A percentile compares a stretch with the other conserved stretches of the same genome.
These are phyloP conservation scores for Trichoderma gracile DNA, from an alignment of 2,329 filamentous ascomycete genomes.

Conservation along the genomic window DNA sequence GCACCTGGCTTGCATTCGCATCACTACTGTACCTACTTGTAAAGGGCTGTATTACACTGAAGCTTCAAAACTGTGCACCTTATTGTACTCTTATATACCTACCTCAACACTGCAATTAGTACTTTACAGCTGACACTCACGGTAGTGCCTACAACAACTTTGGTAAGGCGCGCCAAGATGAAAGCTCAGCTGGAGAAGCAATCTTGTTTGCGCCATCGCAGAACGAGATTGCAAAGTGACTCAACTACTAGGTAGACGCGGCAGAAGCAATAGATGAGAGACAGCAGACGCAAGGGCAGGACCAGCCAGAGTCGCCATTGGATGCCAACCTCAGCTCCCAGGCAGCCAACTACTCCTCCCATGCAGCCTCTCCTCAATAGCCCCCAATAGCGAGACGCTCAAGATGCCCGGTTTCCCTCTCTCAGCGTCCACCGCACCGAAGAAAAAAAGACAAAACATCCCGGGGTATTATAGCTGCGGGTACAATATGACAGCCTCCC, in stretches of 20 bases:
- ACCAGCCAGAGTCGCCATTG: neutral
- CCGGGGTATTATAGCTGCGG: slow-evolving; percentile 7
- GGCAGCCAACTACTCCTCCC: neutral
- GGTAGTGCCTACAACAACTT: too few relatives aligned
- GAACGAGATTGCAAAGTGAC: slow-evolving; percentile 5
- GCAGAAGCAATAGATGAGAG: slow-evolving; percentile 5
- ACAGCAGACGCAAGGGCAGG: slow-evolving; percentile 12
- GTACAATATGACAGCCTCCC: too few relatives aligned
- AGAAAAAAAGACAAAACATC: too few relatives aligned
- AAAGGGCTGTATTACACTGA: too few relatives aligned
- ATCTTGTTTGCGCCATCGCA: neutral
- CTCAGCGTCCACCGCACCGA: neutral
- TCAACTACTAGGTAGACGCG: neutral
- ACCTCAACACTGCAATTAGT: too few relatives aligned
- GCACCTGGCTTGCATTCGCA: too few relatives aligned
- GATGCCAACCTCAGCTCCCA: slow-evolving; percentile 7
- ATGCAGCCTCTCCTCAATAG: slow-evolving; percentile 6
- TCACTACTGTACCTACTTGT: too few relatives aligned
- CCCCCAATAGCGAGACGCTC: neutral
- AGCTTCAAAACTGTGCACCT: too few relatives aligned
- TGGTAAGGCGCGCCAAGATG: neutral
- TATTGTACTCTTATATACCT: too few relatives aligned
- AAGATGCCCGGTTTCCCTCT: neutral
- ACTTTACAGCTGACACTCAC: too few relatives aligned
- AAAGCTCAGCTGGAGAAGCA: neutral